phyloP scores from a whole-genome alignment of 495 filamentous ascomycete genomes.

The Neurospora sp. region DNA sequence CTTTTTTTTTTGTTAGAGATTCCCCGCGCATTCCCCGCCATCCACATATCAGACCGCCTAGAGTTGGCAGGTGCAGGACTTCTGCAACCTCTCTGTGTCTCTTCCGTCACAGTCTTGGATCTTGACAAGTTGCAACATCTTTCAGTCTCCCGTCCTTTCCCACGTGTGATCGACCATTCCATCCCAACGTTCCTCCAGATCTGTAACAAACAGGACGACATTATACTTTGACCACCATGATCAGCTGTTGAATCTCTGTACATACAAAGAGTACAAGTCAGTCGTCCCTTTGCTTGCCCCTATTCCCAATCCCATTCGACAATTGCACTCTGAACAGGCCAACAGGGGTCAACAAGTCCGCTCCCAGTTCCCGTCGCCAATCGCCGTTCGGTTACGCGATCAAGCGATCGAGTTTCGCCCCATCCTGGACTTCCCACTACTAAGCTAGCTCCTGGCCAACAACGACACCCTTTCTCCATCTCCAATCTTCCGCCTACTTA shows the following conservation, averaged over 20 bases:
- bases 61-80: not conserved
- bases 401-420: slow-evolving; percentile 1
- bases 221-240: not conserved
- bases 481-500: not conserved
- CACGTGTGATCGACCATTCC: not conserved
- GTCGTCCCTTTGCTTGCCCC: not conserved
- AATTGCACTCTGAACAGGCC: not conserved
- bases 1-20: not conserved
- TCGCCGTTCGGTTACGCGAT: not conserved
- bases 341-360: not conserved
- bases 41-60: not conserved
- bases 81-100: not conserved
- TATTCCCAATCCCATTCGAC: not conserved
- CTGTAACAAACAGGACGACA: not conserved
- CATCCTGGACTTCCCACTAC: slow-evolving; percentile 9
- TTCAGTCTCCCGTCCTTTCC: not conserved
- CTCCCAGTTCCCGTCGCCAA: not conserved
- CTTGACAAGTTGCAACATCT: not conserved
- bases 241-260: not conserved
- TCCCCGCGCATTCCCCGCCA: not conserved
- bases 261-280: not conserved
- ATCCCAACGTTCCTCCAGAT: not conserved
- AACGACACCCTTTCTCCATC: not conserved
- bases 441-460: slow-evolving; percentile 1
- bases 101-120: not conserved